Base-by-base conservation (phyloP, 257 asterid species). In the Solanum bulbocastanum region DNA sequence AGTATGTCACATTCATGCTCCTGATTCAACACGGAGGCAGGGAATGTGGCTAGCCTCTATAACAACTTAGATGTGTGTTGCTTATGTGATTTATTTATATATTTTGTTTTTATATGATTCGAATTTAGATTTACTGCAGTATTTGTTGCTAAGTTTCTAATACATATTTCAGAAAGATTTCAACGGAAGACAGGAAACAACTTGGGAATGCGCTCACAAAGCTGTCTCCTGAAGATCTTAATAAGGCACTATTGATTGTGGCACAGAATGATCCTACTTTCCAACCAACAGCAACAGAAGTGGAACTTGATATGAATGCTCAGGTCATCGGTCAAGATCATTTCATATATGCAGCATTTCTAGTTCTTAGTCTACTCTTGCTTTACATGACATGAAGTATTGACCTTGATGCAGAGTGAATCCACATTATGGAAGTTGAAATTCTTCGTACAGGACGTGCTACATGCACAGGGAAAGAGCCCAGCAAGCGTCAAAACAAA, bases 341-440 rank as follows among this genome's bases (percentile, higher is more conserved):
- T 65, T 81, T 33, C 69, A 5, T 15, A 69, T 86, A 35, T 86
- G 13, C 85, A 16, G 37, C 6, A 10, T 83, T 35, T 83, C 46
- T 74, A 68, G 56, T n/a, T 68, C 44, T 66, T 36, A 33, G 18
- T 44, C 46, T 60, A 37, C 49, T 82, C 42, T 62, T 49, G 65
- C 75, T 72, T 22, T 65, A 14, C 33, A 73, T 44, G 46, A 71
- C 52, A 18, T 2, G 20, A 23, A 16, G 27, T 85, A 81, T 20
- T 22, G 75, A 30, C 49, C 52, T 62, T 88, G 79, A 8, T 89
- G 94, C 98, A 96, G 99, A 95, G 95, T 22, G 96, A 94, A 68
- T 88, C 94, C 83, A 96, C 97, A 2, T 89, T 96, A 89, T 96
- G 98, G 98, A 95, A 91, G 89, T 89, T 96, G 92, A 95, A 93